Evolutionary conservation across 2,329 filamentous ascomycete genomes (phyloP).

Genomic region (Clonostachys sp.): DNA sequence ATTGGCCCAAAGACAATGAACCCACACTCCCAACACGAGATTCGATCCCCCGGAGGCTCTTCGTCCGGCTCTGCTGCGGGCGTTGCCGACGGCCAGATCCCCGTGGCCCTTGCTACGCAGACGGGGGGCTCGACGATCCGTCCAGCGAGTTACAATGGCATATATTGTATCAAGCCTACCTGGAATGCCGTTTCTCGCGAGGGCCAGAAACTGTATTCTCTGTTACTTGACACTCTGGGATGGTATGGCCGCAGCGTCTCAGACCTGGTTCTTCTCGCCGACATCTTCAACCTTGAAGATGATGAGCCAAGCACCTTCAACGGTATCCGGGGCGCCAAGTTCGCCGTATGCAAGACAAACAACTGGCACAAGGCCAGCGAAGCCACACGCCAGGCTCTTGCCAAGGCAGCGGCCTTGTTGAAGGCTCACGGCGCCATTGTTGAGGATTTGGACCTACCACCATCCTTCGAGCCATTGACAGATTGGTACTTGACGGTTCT

Average conservation of each 20-base stretch:
- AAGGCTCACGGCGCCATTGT: constrained; percentile 44
- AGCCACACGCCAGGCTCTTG: constrained; percentile 36
- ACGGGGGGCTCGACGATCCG: constrained; percentile 61
- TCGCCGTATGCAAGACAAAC: constrained; percentile 49
- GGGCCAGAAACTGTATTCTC: constrained; percentile 53
- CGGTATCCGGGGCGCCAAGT: constrained; percentile 40
- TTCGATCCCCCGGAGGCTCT: constrained; percentile 62
- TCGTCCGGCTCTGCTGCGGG: constrained; percentile 64
- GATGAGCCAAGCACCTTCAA: constrained; percentile 8
- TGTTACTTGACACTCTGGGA: constrained; percentile 58
- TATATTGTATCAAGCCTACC: constrained; percentile 63
- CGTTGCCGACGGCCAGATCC: constrained; percentile 60
- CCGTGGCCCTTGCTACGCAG: constrained; percentile 59
- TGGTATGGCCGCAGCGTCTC: constrained; percentile 52
- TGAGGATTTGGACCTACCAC: constrained; percentile 48
- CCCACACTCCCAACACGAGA: constrained; percentile 51
- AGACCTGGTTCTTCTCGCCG: constrained; percentile 52
- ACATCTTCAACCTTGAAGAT: constrained; percentile 48
- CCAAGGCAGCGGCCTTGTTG: constrained; percentile 31
- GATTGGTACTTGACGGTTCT: constrained; percentile 49
- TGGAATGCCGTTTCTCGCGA: constrained; percentile 60
- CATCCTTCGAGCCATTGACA: constrained; percentile 39
- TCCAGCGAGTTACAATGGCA: constrained; percentile 60
- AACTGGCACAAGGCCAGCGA: constrained; percentile 43
- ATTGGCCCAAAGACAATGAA: constrained; percentile 52